Evolutionary conservation across 2,329 filamentous ascomycete genomes (phyloP).

Genomic region (Hypoxylon sp.): DNA sequence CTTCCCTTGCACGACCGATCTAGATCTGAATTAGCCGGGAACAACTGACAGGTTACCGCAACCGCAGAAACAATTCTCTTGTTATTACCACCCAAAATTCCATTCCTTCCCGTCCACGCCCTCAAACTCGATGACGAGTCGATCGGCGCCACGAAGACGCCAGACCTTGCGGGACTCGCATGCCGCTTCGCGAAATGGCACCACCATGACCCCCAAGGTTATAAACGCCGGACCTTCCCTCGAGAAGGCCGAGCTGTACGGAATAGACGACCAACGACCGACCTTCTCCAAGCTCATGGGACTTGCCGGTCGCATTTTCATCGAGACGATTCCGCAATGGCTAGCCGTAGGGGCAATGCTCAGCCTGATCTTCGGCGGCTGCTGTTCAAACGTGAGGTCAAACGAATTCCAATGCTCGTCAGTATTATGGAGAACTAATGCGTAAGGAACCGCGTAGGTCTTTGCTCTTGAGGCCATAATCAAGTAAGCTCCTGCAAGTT

Average conservation of each 20-base stretch:
- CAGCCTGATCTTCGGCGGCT: constrained; percentile 92
- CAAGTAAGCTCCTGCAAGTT: constrained; percentile 72
- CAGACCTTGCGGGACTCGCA: constrained; percentile 62
- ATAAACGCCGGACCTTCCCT: constrained; percentile 67
- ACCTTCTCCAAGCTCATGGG: constrained; percentile 65
- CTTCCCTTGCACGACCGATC: constrained; percentile 12
- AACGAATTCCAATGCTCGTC: neutral
- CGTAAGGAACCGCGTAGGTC: constrained; percentile 69
- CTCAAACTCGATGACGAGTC: constrained; percentile 58
- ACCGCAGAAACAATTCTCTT: constrained; percentile 19
- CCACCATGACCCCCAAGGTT: constrained; percentile 60
- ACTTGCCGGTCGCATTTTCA: constrained; percentile 65
- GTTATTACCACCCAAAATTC: constrained; percentile 29
- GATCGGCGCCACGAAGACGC: constrained; percentile 59
- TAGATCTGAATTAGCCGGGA: constrained; percentile 30
- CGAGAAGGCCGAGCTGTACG: constrained; percentile 68
- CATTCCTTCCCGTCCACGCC: constrained; percentile 26
- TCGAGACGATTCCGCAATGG: constrained; percentile 72
- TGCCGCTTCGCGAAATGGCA: constrained; percentile 56
- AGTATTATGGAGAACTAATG: constrained; percentile 31
- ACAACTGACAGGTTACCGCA: constrained; percentile 31
- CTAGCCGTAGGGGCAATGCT: constrained; percentile 77
- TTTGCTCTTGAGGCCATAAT: constrained; percentile 96
- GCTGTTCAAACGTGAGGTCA: constrained; percentile 85
- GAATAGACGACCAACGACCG: constrained; percentile 66